Conservation (phyloP, 768 basidiomycete genomes). For the Saitozyma podzolica region DNA sequence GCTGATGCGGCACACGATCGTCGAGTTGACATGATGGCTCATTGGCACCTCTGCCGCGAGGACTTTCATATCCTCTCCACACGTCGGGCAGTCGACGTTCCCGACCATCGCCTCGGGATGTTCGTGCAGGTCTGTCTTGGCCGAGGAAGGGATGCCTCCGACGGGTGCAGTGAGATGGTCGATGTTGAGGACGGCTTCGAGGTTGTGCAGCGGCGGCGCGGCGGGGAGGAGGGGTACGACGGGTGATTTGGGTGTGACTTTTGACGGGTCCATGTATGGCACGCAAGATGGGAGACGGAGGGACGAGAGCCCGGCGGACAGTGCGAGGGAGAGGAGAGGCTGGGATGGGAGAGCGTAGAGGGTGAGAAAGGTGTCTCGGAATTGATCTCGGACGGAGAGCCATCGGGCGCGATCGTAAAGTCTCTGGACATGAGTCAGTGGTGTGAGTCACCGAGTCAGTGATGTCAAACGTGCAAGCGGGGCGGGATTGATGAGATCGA, state of each 20-base stretch:
- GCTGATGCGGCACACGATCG: slow-evolving; percentile 85
- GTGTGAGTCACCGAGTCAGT: too few relatives aligned
- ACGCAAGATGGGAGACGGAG: slow-evolving; percentile 87
- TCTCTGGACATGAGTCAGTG: slow-evolving; percentile 57
- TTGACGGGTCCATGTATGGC: slow-evolving; percentile 10
- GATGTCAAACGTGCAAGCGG: not conserved
- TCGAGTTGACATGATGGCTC: slow-evolving; percentile 92
- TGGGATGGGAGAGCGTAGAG: slow-evolving; percentile 85
- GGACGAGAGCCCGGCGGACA: slow-evolving; percentile 87
- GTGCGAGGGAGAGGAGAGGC: slow-evolving; percentile 78
- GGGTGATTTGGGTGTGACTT: slow-evolving; percentile 11
- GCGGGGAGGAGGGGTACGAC: slow-evolving; percentile 36
- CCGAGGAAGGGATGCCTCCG: slow-evolving; percentile 11
- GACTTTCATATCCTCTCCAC: slow-evolving; percentile 72
- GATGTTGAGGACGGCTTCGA: slow-evolving; percentile 26
- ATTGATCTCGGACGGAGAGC: slow-evolving; percentile 69
- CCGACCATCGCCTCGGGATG: slow-evolving; percentile 40
- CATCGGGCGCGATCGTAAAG: slow-evolving; percentile 81
- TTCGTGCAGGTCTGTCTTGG: slow-evolving; percentile 25
- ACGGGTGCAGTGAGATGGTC: slow-evolving; percentile 23
- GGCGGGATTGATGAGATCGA: not conserved
- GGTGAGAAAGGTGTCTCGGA: slow-evolving; percentile 81
- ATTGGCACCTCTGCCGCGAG: slow-evolving; percentile 84
- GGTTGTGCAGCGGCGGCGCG: slow-evolving; percentile 42
- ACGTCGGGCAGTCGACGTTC: slow-evolving; percentile 76